These are phyloP conservation scores for Cyclotella choctawhatcheeana DNA, from an alignment of 108 stramenopile genomes.

Conservation along the genomic window DNA sequence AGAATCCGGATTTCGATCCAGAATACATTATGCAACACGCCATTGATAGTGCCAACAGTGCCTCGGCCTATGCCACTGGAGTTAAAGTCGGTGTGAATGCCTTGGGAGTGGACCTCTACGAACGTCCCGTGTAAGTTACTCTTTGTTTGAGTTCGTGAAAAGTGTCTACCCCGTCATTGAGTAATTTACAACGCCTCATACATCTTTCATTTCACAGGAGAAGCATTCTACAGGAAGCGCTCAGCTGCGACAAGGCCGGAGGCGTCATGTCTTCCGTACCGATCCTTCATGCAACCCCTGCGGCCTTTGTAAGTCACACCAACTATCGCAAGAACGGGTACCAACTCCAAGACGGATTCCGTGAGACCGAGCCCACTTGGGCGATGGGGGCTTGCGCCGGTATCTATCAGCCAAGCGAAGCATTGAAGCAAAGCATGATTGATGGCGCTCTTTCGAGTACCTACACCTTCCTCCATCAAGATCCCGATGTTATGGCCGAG, in stretches of 20 bases:
- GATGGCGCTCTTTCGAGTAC: conserved; percentile 40
- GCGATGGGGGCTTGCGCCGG: conserved; percentile 50
- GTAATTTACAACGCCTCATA: background rate
- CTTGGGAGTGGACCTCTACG: conserved; percentile 56
- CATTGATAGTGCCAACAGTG: conserved; percentile 62
- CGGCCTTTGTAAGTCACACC: conserved; percentile 55
- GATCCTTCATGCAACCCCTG: conserved; percentile 66
- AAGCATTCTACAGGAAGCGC: conserved; percentile 60
- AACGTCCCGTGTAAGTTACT: conserved; percentile 42
- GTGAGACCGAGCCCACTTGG: conserved; percentile 50
- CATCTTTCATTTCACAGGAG: background rate
- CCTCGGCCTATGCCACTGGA: conserved; percentile 55
- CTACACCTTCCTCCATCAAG: conserved; percentile 57
- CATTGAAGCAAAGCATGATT: conserved; percentile 40
- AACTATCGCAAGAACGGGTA: conserved; percentile 46
- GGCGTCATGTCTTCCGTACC: conserved; percentile 65
- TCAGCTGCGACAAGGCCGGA: conserved; percentile 57
- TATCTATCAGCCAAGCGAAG: conserved; percentile 38
- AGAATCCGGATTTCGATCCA: conserved; percentile 42
- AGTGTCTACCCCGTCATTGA: too few species aligned
- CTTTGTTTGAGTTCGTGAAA: background rate
- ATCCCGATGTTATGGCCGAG: conserved; percentile 44
- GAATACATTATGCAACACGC: conserved; percentile 65
- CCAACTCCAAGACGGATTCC: conserved; percentile 36
- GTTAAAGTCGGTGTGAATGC: conserved; percentile 53